phyloP scores from a whole-genome alignment of 768 basidiomycete species.

The Leucogyrophana mollusca region DNA sequence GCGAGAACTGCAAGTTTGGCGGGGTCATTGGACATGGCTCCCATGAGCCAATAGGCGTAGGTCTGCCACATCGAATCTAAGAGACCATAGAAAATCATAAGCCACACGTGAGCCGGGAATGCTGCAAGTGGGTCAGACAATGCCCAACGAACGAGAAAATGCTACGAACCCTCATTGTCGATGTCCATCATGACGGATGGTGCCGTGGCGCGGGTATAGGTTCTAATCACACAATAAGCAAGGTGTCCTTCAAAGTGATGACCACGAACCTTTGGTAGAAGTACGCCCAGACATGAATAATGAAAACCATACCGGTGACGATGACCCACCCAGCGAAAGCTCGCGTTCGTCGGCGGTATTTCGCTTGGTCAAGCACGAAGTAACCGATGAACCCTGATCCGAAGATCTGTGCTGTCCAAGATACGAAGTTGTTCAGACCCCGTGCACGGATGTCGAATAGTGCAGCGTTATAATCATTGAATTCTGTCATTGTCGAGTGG shows the following conservation, averaged over 20 bases:
- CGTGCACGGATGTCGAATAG: slow-evolving; percentile 80
- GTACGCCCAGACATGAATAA: slow-evolving; percentile 76
- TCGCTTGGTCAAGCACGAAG: slow-evolving; percentile 56
- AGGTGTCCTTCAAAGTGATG: slow-evolving; percentile 2
- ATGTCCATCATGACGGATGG: slow-evolving; percentile 54
- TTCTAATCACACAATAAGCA: slow-evolving; percentile 23
- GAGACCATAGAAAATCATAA: slow-evolving; percentile 77
- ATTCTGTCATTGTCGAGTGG: slow-evolving; percentile 57
- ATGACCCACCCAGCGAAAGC: slow-evolving; percentile 70
- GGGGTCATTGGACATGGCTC: slow-evolving; percentile 83
- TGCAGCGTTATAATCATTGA: slow-evolving; percentile 77
- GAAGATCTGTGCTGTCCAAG: slow-evolving; percentile 77
- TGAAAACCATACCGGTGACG: slow-evolving; percentile 64
- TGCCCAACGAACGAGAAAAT: no score
- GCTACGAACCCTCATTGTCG: slow-evolving; percentile 29
- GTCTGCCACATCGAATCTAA: slow-evolving; percentile 88
- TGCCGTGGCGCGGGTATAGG: slow-evolving; percentile 60
- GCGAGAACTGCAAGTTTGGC: slow-evolving; percentile 77
- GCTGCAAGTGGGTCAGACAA: slow-evolving; percentile 7
- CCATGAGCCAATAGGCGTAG: slow-evolving; percentile 81
- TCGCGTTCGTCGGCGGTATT: slow-evolving; percentile 59
- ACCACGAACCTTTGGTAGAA: slow-evolving; percentile 67
- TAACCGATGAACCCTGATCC: slow-evolving; percentile 74
- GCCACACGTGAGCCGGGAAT: slow-evolving; percentile 56
- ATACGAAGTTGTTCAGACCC: slow-evolving; percentile 76